Evolutionary conservation across 257 asterid species (phyloP), one percentile per base, ranked within the genome.

Genomic region (Solanum acaule): DNA sequence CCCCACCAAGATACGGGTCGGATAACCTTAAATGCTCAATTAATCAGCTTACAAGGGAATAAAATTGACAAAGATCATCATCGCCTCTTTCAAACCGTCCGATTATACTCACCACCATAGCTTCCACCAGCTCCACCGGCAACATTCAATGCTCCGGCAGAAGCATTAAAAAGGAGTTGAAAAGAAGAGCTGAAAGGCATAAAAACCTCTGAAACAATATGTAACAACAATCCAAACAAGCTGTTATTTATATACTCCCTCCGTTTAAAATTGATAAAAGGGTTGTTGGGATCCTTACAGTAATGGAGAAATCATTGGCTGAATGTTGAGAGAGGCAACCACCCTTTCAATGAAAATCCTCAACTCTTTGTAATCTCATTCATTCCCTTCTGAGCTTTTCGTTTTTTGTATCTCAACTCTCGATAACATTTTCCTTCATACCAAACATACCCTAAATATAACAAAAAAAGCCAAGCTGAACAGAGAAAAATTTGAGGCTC

Each of bases 1-100:
- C 93, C 94, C 92, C 12, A 89, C 94, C 93, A 93, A 93, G 93
- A 87, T 89, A 91, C 91, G 87, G 92, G 87, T 88, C 72, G 52
- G 88, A 88, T 87, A 38, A 77, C 31, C 35, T 72, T 6, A 34
- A 72, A 72, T 72, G 25, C 79, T 10, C 25, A 12, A 18, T 20
- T 75, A 75, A 75, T 35, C 52, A 75, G 49, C 82, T 75, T 3
- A 33, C 7, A 46, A 46, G 70, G 31, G 49, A 31, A 49, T 71
- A 71, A 22, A 27, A 82, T 46, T 49, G 34, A 27, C 22, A 63
- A 40, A 10, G 27, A 42, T 72, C 86, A 79, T 40, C 86, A 67
- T 15, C 31, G 83, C 59, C 86, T 44, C 70, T 49, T 59, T 65
- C 79, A 65, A 15, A 49, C 59, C 22, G 3, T 33, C 13, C 15